Conservation (phyloP, 2,329 filamentous ascomycete species). For the Eutypa lata region DNA sequence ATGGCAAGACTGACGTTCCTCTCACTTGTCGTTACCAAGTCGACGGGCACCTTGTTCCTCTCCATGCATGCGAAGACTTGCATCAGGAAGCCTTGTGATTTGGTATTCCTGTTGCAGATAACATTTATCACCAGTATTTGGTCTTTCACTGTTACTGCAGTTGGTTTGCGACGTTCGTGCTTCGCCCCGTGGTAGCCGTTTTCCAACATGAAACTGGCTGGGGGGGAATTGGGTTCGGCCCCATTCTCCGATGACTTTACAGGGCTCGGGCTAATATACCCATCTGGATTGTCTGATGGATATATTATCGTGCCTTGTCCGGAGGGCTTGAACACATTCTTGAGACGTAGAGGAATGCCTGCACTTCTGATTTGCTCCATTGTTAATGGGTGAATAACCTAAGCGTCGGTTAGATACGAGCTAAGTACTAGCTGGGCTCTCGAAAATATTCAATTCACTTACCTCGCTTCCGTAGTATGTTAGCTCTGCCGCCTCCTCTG, state of each 20-base stretch:
- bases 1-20: slow-evolving; percentile 27
- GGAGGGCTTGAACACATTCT: slow-evolving; percentile 64
- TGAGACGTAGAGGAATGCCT: slow-evolving; percentile 60
- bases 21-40: slow-evolving; percentile 28
- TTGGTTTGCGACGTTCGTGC: slow-evolving; percentile 24
- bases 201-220: slow-evolving; percentile 26
- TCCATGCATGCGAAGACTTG: slow-evolving; percentile 27
- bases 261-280: slow-evolving; percentile 1
- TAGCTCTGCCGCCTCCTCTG: slow-evolving; percentile 73
- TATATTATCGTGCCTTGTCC: slow-evolving; percentile 62
- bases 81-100: slow-evolving; percentile 25
- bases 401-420: slow-evolving; percentile 9
- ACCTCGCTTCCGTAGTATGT: slow-evolving; percentile 65
- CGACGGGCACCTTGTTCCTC: slow-evolving; percentile 23
- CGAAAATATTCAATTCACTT: background rate
- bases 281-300: slow-evolving; percentile 34
- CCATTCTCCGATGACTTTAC: slow-evolving; percentile 9
- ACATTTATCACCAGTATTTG: slow-evolving; percentile 27
- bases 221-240: slow-evolving; percentile 9
- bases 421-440: background rate
- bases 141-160: slow-evolving; percentile 27
- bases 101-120: slow-evolving; percentile 26
- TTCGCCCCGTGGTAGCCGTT: slow-evolving; percentile 26
- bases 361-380: slow-evolving; percentile 73
- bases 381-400: slow-evolving; percentile 78